Percentiles rank a stretch among this genome's conserved stretches.
Conservation (phyloP, 1,284 basidiomycete species). For the Ustilago esculenta region DNA sequence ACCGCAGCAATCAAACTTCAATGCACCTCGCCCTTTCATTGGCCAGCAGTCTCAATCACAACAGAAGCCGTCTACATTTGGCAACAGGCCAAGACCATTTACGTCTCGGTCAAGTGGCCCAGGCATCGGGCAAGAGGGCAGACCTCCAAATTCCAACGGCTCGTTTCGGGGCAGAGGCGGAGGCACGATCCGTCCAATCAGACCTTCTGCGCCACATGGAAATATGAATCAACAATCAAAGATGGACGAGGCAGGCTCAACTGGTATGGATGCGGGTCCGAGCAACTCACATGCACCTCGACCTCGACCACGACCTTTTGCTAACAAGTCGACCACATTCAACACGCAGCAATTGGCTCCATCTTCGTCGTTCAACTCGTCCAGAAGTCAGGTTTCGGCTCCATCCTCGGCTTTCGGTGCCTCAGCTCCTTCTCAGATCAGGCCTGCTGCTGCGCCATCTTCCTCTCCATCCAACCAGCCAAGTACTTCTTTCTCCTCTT, state of each 20-base stretch:
- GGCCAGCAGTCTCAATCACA: constrained; percentile 5
- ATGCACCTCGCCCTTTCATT: constrained; percentile 6
- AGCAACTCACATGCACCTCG: constrained; percentile 14
- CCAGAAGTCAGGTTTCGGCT: not conserved
- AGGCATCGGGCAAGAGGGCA: constrained; percentile 14
- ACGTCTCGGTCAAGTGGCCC: constrained; percentile 19
- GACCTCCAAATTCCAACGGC: constrained; percentile 8
- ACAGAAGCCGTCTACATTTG: constrained; percentile 14
- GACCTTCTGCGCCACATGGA: constrained; percentile 16
- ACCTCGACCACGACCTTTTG: constrained; percentile 30
- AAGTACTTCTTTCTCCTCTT: constrained; percentile 6
- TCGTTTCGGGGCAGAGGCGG: constrained; percentile 32
- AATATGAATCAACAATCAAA: constrained; percentile 3
- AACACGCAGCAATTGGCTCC: constrained; percentile 7
- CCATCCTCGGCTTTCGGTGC: constrained; percentile 6
- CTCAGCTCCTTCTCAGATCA: not conserved
- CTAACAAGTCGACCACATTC: constrained; percentile 38
- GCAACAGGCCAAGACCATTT: constrained; percentile 32
- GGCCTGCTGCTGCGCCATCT: not conserved
- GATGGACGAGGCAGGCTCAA: not conserved
- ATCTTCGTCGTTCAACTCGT: not conserved
- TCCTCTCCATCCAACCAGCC: constrained; percentile 9
- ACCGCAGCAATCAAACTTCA: constrained; percentile 6
- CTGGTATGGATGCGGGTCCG: not conserved
- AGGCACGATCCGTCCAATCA: constrained; percentile 21